These are phyloP conservation scores for Chenopodium suecicum DNA, from an alignment of 148 eudicot genomes.

Conservation along the genomic window DNA sequence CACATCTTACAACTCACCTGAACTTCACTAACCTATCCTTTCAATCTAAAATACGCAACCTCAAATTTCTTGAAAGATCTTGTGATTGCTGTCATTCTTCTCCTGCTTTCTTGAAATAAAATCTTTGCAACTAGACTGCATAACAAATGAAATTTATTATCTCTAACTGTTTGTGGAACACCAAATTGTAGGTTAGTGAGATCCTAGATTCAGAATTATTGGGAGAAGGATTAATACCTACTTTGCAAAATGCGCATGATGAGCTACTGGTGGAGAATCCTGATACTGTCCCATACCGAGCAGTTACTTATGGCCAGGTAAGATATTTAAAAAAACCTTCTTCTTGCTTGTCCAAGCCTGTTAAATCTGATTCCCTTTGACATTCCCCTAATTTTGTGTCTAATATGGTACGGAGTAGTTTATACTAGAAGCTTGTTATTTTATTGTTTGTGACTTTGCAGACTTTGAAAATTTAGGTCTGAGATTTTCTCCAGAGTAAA, in stretches of 20 bases:
- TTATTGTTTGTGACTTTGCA: background rate
- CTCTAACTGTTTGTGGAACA: background rate
- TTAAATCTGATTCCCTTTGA: background rate
- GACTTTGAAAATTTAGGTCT: background rate
- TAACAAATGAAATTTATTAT: background rate
- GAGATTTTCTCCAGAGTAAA: background rate
- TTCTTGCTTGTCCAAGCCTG: background rate
- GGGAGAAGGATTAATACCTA: slow-evolving; percentile 91
- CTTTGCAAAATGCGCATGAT: slow-evolving; percentile 92
- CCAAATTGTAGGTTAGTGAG: slow-evolving; percentile 72
- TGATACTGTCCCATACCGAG: slow-evolving; percentile 71
- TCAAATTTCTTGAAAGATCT: too few relatives aligned
- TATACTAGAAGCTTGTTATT: background rate
- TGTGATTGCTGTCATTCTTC: too few relatives aligned
- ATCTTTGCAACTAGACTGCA: background rate
- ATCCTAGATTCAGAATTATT: slow-evolving; percentile 90
- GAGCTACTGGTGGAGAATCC: slow-evolving; percentile 69
- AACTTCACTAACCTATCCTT: background rate
- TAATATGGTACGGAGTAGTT: background rate
- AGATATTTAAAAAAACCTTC: background rate
- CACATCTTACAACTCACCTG: background rate
- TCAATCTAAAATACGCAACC: too few relatives aligned
- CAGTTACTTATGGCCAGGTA: slow-evolving; percentile 82
- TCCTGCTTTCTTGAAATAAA: background rate
- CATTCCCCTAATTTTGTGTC: background rate